Percentiles rank a stretch among this genome's conserved stretches.
Conservation (phyloP, 768 basidiomycete species). For the Tremella mesenterica region DNA sequence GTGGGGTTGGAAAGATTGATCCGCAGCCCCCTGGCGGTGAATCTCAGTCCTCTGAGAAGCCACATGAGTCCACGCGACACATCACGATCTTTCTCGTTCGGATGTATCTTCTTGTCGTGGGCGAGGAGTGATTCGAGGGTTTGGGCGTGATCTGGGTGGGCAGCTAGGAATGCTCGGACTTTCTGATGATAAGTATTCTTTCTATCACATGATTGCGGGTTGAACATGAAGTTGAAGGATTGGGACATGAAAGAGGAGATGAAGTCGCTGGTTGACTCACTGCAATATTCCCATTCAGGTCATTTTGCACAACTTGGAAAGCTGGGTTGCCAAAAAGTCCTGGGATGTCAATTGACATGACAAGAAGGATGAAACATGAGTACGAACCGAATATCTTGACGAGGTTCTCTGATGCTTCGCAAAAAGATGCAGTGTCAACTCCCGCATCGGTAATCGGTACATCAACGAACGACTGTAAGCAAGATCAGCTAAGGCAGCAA, state of each 20-base stretch:
- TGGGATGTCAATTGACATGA: conserved; percentile 37
- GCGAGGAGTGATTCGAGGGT: conserved; percentile 78
- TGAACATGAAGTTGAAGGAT: neutral
- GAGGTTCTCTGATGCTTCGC: conserved; percentile 79
- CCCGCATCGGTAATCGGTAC: conserved; percentile 78
- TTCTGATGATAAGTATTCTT: conserved; percentile 61
- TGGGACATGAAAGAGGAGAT: neutral
- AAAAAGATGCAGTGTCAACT: conserved; percentile 76
- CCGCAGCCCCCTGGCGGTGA: conserved; percentile 61
- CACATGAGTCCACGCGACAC: conserved; percentile 90
- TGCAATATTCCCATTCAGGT: conserved; percentile 82
- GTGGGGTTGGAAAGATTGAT: conserved; percentile 58
- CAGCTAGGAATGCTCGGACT: conserved; percentile 71
- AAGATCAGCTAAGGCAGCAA: neutral
- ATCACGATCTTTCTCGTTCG: conserved; percentile 51
- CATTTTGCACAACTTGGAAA: conserved; percentile 71
- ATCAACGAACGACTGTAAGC: conserved; percentile 75
- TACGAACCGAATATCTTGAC: conserved; percentile 81
- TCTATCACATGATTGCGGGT: neutral
- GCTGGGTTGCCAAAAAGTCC: conserved; percentile 79
- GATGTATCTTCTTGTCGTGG: conserved; percentile 74
- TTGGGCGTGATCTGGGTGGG: conserved; percentile 55
- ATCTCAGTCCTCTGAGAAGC: conserved; percentile 76
- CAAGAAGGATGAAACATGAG: neutral
- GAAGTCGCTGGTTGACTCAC: conserved; percentile 48